A percentile compares a stretch with the other conserved stretches of the same genome.
These are phyloP conservation scores for Populus simonii DNA, from an alignment of 345 rosid species.

Conservation along the genomic window DNA sequence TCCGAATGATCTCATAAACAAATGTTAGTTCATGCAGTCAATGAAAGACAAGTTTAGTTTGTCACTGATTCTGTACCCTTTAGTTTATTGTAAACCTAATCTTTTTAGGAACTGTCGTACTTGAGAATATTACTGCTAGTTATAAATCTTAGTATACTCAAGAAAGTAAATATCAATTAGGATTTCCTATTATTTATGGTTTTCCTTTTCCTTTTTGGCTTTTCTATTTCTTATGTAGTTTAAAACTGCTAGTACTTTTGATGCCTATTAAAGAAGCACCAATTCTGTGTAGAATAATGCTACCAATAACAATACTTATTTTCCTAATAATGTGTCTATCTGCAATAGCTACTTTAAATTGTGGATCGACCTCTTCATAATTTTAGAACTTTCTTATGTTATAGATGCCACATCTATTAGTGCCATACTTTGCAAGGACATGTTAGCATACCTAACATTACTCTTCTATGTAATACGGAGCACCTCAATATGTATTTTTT, in stretches of 20 bases:
- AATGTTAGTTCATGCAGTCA: neutral
- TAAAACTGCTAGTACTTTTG: neutral
- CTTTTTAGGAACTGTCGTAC: neutral
- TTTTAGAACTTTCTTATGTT: neutral
- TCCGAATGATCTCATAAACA: neutral
- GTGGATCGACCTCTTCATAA: neutral
- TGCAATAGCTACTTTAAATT: neutral
- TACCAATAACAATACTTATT: neutral
- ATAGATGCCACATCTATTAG: neutral
- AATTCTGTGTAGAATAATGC: neutral
- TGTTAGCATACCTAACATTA: neutral
- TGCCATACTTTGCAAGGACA: neutral
- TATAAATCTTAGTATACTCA: neutral
- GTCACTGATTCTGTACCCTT: neutral
- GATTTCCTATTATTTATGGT: neutral
- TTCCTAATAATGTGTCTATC: neutral
- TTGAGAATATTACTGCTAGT: neutral
- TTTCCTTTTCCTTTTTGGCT: neutral
- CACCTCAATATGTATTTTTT: neutral
- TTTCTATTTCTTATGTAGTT: neutral
- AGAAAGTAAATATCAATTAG: neutral
- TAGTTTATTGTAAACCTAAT: neutral
- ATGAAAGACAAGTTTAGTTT: neutral
- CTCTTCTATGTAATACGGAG: neutral
- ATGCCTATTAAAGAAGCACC: neutral